These are phyloP conservation scores for Citrullus mucosospermus DNA, from an alignment of 306 rosid genomes.

Conservation along the genomic window DNA sequence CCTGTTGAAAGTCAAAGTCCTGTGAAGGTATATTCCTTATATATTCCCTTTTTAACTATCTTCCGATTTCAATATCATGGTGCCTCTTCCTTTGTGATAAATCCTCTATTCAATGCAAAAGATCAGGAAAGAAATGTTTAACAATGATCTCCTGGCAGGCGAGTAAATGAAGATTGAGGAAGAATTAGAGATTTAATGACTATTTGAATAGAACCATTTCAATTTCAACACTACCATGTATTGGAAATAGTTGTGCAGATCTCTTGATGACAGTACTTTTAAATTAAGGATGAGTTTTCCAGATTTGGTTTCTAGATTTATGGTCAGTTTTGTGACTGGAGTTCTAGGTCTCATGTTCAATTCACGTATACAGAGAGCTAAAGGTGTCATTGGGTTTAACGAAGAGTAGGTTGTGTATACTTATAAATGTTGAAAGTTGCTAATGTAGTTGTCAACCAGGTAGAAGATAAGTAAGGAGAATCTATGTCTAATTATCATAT, in stretches of 20 bases:
- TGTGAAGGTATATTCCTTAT: conserved; percentile 37
- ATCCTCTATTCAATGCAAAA: not conserved
- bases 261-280: too few species aligned
- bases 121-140: not conserved
- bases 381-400: not conserved
- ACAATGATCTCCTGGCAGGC: not conserved
- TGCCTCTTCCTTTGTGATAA: not conserved
- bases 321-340: not conserved
- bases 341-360: not conserved
- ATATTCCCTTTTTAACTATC: not conserved
- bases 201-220: not conserved
- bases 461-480: not conserved
- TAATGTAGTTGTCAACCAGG: not conserved
- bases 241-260: not conserved
- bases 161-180: not conserved
- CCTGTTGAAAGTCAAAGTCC: conserved; percentile 56
- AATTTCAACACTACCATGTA: not conserved
- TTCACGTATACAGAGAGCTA: not conserved
- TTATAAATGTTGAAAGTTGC: not conserved
- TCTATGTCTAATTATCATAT: not conserved
- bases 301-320: not conserved
- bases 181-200: not conserved
- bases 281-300: not conserved
- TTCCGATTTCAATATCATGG: not conserved
- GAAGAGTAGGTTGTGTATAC: not conserved